Evolutionary conservation across 768 basidiomycete species (phyloP).

Genomic region (Rhizopogon rudus): DNA sequence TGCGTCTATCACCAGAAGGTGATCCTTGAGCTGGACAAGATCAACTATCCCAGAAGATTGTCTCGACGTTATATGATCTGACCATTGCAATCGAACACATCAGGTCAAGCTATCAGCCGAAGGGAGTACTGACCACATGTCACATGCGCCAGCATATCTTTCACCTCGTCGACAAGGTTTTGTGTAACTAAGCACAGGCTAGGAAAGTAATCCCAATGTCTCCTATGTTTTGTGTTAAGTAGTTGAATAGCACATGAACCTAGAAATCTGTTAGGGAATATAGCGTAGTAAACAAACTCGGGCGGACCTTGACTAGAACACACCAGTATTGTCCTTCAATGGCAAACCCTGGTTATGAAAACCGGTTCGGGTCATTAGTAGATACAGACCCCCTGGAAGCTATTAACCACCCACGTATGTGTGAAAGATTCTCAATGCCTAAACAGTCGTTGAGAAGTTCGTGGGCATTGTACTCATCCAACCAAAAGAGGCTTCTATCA

Average conservation of each 20-base stretch:
- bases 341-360: slow-evolving; percentile 21
- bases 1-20: slow-evolving; percentile 21
- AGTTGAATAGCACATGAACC: neutral
- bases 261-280: neutral
- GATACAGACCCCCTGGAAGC: neutral
- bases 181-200: slow-evolving; percentile 20
- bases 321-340: slow-evolving; percentile 35
- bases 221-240: slow-evolving; percentile 17
- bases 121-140: slow-evolving; percentile 15
- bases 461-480: slow-evolving; percentile 36
- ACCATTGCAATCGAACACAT: neutral
- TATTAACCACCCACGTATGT: slow-evolving; percentile 16
- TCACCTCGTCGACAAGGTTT: slow-evolving; percentile 21
- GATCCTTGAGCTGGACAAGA: slow-evolving; percentile 11
- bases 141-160: slow-evolving; percentile 21
- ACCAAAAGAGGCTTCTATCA: slow-evolving; percentile 47
- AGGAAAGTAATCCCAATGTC: slow-evolving; percentile 30
- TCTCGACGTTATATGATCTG: slow-evolving; percentile 24
- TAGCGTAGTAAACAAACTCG: neutral
- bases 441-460: slow-evolving; percentile 24
- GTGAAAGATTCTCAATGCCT: slow-evolving; percentile 13
- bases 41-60: slow-evolving; percentile 20
- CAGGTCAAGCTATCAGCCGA: neutral
- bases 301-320: neutral
- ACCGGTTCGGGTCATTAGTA: neutral